Conservation (phyloP, 257 asterid species). For the Solanum dulcamara region DNA sequence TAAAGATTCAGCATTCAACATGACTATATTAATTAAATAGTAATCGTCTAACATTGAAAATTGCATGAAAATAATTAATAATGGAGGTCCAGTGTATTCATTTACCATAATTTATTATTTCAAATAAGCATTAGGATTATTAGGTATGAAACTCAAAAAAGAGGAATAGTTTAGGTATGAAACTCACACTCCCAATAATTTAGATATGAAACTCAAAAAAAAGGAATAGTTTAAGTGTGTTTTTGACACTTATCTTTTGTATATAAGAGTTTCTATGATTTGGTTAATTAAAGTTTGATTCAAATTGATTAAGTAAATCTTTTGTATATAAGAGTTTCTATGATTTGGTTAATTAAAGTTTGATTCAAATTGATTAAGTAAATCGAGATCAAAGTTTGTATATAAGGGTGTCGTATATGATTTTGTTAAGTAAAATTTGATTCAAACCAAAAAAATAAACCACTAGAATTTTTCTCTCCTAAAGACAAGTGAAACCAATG, state of each 20-base stretch:
- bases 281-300: too few relatives aligned
- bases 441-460: background rate
- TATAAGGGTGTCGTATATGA: background rate
- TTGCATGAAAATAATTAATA: background rate
- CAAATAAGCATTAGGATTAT: background rate
- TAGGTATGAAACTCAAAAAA: too few relatives aligned
- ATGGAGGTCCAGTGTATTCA: background rate
- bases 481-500: background rate
- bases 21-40: background rate
- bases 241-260: too few relatives aligned
- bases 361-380: too few relatives aligned
- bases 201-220: too few relatives aligned
- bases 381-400: too few relatives aligned
- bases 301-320: too few relatives aligned
- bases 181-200: too few relatives aligned
- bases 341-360: too few relatives aligned
- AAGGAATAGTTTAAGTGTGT: too few relatives aligned
- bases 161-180: too few relatives aligned
- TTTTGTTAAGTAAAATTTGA: background rate
- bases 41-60: background rate
- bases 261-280: background rate
- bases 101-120: background rate
- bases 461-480: background rate
- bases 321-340: background rate
- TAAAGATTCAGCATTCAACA: background rate